A percentile compares a stretch with the other conserved stretches of the same genome.
These are phyloP conservation scores for Aspergillus fumigatus DNA, from an alignment of 2,329 filamentous ascomycete species.

Conservation along the genomic window DNA sequence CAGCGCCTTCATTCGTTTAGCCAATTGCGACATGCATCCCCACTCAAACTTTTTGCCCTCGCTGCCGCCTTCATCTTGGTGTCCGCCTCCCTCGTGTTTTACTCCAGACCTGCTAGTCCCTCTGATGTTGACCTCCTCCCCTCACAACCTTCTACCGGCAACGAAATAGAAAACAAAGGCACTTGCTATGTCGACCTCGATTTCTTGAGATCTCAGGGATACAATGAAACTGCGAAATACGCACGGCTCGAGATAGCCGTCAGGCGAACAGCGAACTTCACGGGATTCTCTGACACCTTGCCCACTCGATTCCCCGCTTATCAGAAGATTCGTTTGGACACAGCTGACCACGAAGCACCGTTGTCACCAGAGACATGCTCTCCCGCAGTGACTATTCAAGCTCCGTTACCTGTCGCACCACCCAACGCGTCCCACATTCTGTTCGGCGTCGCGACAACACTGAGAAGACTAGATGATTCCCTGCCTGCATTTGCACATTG, in stretches of 20 bases:
- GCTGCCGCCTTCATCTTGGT: conserved; percentile 5
- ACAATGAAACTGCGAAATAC: conserved; percentile 14
- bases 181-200: conserved; percentile 16
- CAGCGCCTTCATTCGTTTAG: conserved; percentile 8
- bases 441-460: conserved; percentile 52
- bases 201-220: conserved; percentile 9
- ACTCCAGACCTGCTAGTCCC: conserved; percentile 2
- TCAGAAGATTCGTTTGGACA: conserved; percentile 17
- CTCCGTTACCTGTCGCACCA: conserved; percentile 6
- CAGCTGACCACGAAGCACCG: conserved; percentile 12
- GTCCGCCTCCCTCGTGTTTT: conserved; percentile 7
- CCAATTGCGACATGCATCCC: conserved; percentile 7
- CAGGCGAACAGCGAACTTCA: conserved; percentile 13
- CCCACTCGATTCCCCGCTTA: conserved; percentile 8
- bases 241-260: conserved; percentile 16
- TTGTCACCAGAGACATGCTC: conserved; percentile 11
- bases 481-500: conserved; percentile 49
- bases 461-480: conserved; percentile 45
- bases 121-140: not conserved
- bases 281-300: conserved; percentile 12
- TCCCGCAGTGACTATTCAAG: conserved; percentile 14
- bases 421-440: conserved; percentile 43
- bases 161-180: not conserved
- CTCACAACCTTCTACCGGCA: not conserved
- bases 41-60: conserved; percentile 6